A percentile compares a stretch with the other conserved stretches of the same genome.
These are phyloP conservation scores for Rhizopus microsporus DNA, from an alignment of 371 early-diverging fungal genomes.

Conservation along the genomic window DNA sequence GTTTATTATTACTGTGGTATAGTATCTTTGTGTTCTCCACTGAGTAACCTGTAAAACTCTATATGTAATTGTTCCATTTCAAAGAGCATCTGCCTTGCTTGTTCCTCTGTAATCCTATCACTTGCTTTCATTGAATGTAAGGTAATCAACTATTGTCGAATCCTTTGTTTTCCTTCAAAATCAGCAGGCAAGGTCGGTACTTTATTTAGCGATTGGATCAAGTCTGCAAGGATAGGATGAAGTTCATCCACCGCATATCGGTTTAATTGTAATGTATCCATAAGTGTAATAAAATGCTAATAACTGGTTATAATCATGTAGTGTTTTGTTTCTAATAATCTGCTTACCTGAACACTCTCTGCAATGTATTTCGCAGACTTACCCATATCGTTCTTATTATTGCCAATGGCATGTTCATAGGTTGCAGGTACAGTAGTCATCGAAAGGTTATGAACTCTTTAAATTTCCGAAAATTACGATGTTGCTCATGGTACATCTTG, in stretches of 20 bases:
- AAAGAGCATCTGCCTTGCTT: constrained; percentile 90
- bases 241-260: constrained; percentile 89
- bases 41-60: constrained; percentile 64
- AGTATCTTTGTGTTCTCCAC: constrained; percentile 43
- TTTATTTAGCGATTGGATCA: constrained; percentile 87
- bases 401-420: constrained; percentile 78
- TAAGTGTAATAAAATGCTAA: constrained; percentile 87
- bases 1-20: constrained; percentile 1
- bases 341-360: constrained; percentile 74
- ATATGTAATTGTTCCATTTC: constrained; percentile 84
- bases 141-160: constrained; percentile 88
- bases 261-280: constrained; percentile 88
- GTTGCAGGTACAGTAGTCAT: constrained; percentile 90
- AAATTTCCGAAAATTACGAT: too few relatives aligned
- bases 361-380: constrained; percentile 81
- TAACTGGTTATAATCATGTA: not conserved
- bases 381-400: constrained; percentile 48
- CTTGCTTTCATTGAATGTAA: constrained; percentile 90
- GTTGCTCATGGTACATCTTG: too few relatives aligned
- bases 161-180: constrained; percentile 79
- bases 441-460: too few relatives aligned
- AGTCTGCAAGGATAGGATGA: constrained; percentile 88
- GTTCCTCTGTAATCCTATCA: constrained; percentile 85
- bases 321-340: constrained; percentile 7
- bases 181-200: constrained; percentile 78